Base-by-base conservation (phyloP, 176 grass and related monocot genomes). In the Oryza australiensis region DNA sequence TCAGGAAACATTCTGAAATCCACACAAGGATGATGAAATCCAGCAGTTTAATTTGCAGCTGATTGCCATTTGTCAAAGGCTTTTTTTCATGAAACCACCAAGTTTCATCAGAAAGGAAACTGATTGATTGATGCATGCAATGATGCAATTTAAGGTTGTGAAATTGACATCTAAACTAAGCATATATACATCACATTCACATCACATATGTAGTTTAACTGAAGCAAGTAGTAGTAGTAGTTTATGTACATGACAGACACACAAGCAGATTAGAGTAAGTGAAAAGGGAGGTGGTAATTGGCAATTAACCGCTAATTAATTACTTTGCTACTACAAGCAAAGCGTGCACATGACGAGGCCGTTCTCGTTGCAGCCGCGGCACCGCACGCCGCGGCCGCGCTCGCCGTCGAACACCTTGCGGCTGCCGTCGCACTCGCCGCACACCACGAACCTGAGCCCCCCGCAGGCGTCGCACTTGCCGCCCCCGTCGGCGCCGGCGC, bases 291-390 rank as follows among this genome's bases (percentile, higher is more conserved):
- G 3, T 33, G 57, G 74, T 49, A 48, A 53, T 27, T 73, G 30
- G 37, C 70, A 74, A 65, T 83, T 74, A 82, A 48, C 80, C 2
- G 41, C 67, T 27, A 64, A 70, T 71, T 28, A 85, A 38, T 79
- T 62, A 18, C 59, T 49, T 79, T 37, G 67, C 43, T 85, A 63
- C 87, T 82, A 68, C 87, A 63, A 27, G 72, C 93, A 95, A 53
- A 88, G 73, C 28, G 53, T 81, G 76, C 93, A 95, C 79, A 73
- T 78, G 73, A 76, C 79, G 73, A 95, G 93, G 33, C 93, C 90
- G 75, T 92, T 95, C 85, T 95, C 93, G 80, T 95, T 95, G 84
- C 93, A 95, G 48, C 29, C 14, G 3, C 24, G 22, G 83, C 93
- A 95, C 20, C 76, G 87, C 69, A 73, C 79, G 28, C n/a, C 62